Conservation (phyloP, 2,329 filamentous ascomycete species). For the Penicillium sp. region DNA sequence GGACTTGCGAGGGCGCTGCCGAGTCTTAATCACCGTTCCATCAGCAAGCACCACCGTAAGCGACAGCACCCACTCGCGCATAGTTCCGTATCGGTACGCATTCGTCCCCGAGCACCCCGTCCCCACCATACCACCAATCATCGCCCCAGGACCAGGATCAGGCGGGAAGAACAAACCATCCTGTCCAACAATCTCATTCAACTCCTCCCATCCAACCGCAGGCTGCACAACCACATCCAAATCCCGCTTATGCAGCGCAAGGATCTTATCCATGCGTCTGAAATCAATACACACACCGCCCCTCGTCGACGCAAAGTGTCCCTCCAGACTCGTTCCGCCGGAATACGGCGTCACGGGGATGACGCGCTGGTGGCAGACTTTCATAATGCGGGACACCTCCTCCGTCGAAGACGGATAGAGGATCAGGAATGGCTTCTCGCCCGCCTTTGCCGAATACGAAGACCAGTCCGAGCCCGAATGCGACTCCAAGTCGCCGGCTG, state of each 20-base stretch:
- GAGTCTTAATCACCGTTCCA: conserved; percentile 85
- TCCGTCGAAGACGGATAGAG: conserved; percentile 77
- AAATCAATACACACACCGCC: conserved; percentile 88
- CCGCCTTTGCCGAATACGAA: conserved; percentile 49
- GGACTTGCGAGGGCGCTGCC: conserved; percentile 84
- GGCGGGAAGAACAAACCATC: conserved; percentile 88
- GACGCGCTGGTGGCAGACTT: conserved; percentile 75
- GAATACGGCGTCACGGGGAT: conserved; percentile 88
- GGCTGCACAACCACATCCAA: conserved; percentile 77
- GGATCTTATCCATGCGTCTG: conserved; percentile 77
- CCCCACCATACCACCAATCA: conserved; percentile 75
- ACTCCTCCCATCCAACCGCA: conserved; percentile 80
- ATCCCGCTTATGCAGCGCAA: conserved; percentile 75
- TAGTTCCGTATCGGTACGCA: conserved; percentile 88
- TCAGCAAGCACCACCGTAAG: conserved; percentile 88
- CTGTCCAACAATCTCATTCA: conserved; percentile 75
- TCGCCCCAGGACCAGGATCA: conserved; percentile 85
- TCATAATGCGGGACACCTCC: conserved; percentile 84
- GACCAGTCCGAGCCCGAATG: conserved; percentile 68
- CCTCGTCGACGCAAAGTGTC: conserved; percentile 80
- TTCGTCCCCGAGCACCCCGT: conserved; percentile 71
- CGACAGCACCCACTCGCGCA: conserved; percentile 89
- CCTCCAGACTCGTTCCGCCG: conserved; percentile 86
- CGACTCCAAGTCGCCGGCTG: conserved; percentile 54
- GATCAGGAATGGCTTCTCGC: conserved; percentile 59